Conservation (phyloP, 176 grass and related monocot species). For the Juncus inflexus region DNA sequence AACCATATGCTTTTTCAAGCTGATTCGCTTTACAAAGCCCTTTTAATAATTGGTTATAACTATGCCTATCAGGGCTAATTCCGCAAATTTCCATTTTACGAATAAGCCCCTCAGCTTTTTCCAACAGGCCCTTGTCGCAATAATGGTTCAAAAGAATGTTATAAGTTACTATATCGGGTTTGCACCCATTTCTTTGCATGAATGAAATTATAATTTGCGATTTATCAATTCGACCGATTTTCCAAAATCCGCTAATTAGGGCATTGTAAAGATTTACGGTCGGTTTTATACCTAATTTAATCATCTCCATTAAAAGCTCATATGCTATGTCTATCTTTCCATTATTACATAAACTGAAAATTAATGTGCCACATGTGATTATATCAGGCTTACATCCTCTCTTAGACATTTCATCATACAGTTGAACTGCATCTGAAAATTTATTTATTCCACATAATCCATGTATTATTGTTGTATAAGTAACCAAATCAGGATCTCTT, state of each 20-base stretch:
- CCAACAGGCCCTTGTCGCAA: slow-evolving; percentile 37
- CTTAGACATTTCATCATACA: slow-evolving; percentile 42
- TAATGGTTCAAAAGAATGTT: slow-evolving; percentile 57
- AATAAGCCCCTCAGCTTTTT: slow-evolving; percentile 38
- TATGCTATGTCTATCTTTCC: slow-evolving; percentile 46
- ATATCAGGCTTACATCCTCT: slow-evolving; percentile 31
- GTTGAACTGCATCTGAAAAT: slow-evolving; percentile 32
- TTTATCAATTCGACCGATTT: slow-evolving; percentile 31
- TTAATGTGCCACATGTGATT: slow-evolving; percentile 33
- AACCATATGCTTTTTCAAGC: slow-evolving; percentile 34
- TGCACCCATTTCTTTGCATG: slow-evolving; percentile 45
- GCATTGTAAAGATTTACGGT: slow-evolving; percentile 43
- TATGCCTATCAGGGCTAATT: slow-evolving; percentile 36
- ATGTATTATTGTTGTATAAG: slow-evolving; percentile 38
- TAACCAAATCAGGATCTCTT: slow-evolving; percentile 42
- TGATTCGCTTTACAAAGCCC: slow-evolving; percentile 44
- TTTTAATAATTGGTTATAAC: slow-evolving; percentile 45
- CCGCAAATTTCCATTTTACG: slow-evolving; percentile 38
- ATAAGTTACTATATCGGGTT: slow-evolving; percentile 45
- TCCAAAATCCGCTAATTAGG: slow-evolving; percentile 47
- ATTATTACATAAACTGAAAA: slow-evolving; percentile 38
- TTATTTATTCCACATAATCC: slow-evolving; percentile 36
- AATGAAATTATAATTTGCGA: slow-evolving; percentile 40
- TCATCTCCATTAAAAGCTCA: slow-evolving; percentile 40
- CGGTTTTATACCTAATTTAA: slow-evolving; percentile 37